Conservation (phyloP, 202 grass and related monocot genomes). For the Cymbopogon flexuosus region DNA sequence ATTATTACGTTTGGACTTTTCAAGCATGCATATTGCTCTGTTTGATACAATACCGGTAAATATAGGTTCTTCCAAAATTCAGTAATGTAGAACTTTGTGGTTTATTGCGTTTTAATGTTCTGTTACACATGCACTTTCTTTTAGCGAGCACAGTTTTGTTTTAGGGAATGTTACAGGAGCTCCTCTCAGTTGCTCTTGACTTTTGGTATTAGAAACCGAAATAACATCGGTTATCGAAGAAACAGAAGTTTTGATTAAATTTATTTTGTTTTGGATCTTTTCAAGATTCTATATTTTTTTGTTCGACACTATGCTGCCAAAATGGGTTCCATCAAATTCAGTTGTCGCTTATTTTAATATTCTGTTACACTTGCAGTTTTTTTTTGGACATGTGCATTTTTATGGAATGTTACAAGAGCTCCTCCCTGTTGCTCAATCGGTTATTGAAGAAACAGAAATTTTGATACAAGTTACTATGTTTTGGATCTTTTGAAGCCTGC, state of each 20-base stretch:
- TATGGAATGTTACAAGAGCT: not conserved
- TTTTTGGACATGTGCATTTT: not conserved
- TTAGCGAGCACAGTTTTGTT: not conserved
- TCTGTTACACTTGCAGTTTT: rapidly evolving
- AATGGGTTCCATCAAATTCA: not conserved
- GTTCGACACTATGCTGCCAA: not conserved
- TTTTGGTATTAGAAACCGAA: not conserved
- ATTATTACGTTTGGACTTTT: not conserved
- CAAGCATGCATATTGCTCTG: not conserved
- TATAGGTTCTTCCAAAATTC: not conserved
- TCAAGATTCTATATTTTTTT: not conserved
- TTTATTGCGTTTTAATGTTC: not conserved
- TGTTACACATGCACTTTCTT: not conserved
- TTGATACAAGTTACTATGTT: not conserved
- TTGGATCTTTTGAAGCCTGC: not conserved
- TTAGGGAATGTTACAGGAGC: not conserved
- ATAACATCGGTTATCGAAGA: not conserved
- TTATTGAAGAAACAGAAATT: not conserved
- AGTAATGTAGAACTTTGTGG: not conserved
- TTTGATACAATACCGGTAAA: not conserved
- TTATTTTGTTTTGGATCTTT: not conserved
- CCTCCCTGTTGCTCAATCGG: not conserved
- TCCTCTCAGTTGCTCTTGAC: not conserved
- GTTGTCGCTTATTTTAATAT: not conserved
- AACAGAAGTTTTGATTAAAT: not conserved